Conservation (phyloP, 345 rosid species). For the Melaleuca quinquenervia region DNA sequence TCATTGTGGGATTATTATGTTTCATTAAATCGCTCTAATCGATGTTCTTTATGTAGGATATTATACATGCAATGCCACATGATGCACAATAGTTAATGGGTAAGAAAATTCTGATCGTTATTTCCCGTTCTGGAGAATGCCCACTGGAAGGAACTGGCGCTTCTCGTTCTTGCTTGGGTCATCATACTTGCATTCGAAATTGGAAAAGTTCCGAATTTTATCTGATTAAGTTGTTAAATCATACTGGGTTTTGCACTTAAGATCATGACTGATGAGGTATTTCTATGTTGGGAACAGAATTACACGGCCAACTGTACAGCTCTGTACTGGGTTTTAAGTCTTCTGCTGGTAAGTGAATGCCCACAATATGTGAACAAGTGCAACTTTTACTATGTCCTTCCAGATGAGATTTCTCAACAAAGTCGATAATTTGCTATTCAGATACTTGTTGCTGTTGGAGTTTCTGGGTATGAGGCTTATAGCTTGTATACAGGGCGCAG, state of each 20-base stretch:
- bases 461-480: constrained; percentile 19
- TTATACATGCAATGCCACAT: constrained; percentile 93
- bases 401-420: not conserved
- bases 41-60: constrained; percentile 48
- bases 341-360: constrained; percentile 15
- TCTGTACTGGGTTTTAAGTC: constrained; percentile 22
- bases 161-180: constrained; percentile 16
- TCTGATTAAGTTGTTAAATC: not conserved
- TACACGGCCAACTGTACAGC: constrained; percentile 24
- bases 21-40: not conserved
- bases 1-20: not conserved
- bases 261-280: not conserved
- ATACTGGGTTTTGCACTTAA: not conserved
- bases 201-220: constrained; percentile 9
- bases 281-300: constrained; percentile 10
- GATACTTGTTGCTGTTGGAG: constrained; percentile 19
- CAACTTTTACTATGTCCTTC: not conserved
- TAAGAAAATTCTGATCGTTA: not conserved
- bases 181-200: constrained; percentile 23
- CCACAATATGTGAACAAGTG: not conserved
- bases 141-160: constrained; percentile 23
- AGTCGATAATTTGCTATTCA: not conserved
- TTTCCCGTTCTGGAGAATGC: constrained; percentile 21
- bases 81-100: constrained; percentile 47
- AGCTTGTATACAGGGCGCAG: constrained; percentile 22